Conservation (phyloP, 2,329 filamentous ascomycete genomes). For the Cryphonectria parasitica region DNA sequence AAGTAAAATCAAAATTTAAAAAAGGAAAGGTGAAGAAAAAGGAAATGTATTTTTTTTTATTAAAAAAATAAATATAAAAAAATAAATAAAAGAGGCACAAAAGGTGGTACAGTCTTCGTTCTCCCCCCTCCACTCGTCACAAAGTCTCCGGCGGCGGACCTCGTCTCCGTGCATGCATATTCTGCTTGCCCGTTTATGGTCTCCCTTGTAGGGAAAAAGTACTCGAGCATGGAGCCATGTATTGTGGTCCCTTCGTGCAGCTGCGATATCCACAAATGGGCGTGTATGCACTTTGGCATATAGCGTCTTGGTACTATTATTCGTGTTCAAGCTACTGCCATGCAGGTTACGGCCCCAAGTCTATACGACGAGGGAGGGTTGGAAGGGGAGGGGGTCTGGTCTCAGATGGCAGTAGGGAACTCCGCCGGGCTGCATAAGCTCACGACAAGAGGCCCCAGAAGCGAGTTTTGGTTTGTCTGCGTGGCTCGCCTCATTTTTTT, state of each 20-base stretch:
- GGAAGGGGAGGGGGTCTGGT: neutral
- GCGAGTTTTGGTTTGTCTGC: neutral
- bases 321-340: neutral
- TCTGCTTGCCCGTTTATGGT: neutral
- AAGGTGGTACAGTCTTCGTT: neutral
- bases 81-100: too few species aligned
- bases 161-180: constrained; percentile 22
- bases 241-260: constrained; percentile 1
- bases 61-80: neutral
- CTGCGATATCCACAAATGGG: neutral
- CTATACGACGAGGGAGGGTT: neutral
- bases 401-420: neutral
- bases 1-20: neutral
- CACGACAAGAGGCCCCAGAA: neutral
- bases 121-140: neutral
- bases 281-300: neutral
- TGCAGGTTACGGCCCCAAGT: neutral
- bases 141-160: constrained; percentile 5
- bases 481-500: neutral
- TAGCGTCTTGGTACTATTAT: neutral
- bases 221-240: too few species aligned
- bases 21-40: too few species aligned
- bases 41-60: too few species aligned
- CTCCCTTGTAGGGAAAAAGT: too few species aligned
- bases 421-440: constrained; percentile 1